These are phyloP conservation scores for Podila minutissima DNA, from an alignment of 192 early-diverging fungal species.

Conservation along the genomic window DNA sequence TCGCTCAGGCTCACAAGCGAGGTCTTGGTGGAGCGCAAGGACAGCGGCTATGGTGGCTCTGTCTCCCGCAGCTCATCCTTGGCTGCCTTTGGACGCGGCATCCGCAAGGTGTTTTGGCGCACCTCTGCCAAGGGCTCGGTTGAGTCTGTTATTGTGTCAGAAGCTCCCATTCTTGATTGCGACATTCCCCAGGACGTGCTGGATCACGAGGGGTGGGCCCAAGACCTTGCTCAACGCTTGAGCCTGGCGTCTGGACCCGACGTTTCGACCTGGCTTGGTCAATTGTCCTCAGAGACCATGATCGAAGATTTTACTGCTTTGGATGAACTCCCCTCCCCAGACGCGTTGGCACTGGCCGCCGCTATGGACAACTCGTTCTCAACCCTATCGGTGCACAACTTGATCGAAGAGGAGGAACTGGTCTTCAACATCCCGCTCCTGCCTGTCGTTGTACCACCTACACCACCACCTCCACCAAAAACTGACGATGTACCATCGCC, in stretches of 20 bases:
- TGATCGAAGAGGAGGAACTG: slow-evolving; percentile 20
- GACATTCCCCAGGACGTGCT: slow-evolving; percentile 42
- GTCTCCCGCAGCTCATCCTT: slow-evolving; percentile 41
- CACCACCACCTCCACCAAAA: slow-evolving; percentile 5
- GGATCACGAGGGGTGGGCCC: slow-evolving; percentile 41
- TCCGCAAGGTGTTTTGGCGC: slow-evolving; percentile 46
- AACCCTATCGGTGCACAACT: not conserved
- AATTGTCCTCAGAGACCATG: slow-evolving; percentile 10
- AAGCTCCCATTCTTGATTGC: slow-evolving; percentile 33
- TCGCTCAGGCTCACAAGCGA: not conserved
- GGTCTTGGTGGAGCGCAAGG: slow-evolving; percentile 40
- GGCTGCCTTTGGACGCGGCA: slow-evolving; percentile 35
- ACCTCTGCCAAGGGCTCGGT: slow-evolving; percentile 24
- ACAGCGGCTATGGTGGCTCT: slow-evolving; percentile 46
- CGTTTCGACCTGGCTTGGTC: slow-evolving; percentile 38
- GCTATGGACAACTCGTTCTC: slow-evolving; percentile 4
- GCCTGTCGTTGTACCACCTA: not conserved
- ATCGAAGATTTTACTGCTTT: not conserved
- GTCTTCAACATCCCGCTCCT: slow-evolving; percentile 15
- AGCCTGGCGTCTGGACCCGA: slow-evolving; percentile 19
- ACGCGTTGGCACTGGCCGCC: not conserved
- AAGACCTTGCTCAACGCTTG: slow-evolving; percentile 32
- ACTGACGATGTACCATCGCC: not conserved
- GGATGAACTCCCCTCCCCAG: not conserved
- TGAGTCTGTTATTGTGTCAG: slow-evolving; percentile 17